These are phyloP conservation scores for Westerdykella ornata DNA, from an alignment of 2,329 filamentous ascomycete genomes.

Conservation along the genomic window DNA sequence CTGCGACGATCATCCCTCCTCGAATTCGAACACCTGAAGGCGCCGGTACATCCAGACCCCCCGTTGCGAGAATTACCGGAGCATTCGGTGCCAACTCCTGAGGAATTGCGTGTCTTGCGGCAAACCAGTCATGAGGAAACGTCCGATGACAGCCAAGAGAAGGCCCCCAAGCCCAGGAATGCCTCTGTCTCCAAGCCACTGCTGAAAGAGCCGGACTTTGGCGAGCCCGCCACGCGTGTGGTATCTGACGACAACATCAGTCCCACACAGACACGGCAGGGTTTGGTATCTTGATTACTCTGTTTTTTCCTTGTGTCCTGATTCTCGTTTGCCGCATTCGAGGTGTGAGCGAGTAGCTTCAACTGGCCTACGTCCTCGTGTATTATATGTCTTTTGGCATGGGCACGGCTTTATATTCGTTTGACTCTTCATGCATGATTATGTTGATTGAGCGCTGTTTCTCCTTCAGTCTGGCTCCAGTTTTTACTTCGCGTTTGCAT, in stretches of 20 bases:
- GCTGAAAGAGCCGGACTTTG: constrained; percentile 22
- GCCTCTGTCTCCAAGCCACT: constrained; percentile 9
- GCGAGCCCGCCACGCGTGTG: constrained; percentile 7
- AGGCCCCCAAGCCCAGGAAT: neutral
- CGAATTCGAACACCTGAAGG: constrained; percentile 38
- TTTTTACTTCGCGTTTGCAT: too few relatives aligned
- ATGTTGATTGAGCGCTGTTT: too few relatives aligned
- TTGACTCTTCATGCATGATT: too few relatives aligned
- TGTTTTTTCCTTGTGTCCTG: neutral
- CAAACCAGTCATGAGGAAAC: neutral
- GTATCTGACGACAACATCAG: constrained; percentile 13
- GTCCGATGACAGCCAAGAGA: too few relatives aligned
- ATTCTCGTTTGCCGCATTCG: neutral
- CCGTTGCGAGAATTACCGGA: constrained; percentile 34
- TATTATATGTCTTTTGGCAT: too few relatives aligned
- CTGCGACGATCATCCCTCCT: constrained; percentile 42
- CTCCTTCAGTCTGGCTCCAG: too few relatives aligned
- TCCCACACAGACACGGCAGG: constrained; percentile 9
- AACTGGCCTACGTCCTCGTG: too few relatives aligned
- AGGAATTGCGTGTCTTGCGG: neutral
- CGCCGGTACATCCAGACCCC: constrained; percentile 24
- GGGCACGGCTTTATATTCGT: too few relatives aligned
- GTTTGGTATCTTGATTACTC: neutral
- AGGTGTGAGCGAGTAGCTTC: too few relatives aligned
- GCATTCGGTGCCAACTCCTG: constrained; percentile 23